phyloP scores from a whole-genome alignment of 208 protist genomes.

The Borovskyia barvae region DNA sequence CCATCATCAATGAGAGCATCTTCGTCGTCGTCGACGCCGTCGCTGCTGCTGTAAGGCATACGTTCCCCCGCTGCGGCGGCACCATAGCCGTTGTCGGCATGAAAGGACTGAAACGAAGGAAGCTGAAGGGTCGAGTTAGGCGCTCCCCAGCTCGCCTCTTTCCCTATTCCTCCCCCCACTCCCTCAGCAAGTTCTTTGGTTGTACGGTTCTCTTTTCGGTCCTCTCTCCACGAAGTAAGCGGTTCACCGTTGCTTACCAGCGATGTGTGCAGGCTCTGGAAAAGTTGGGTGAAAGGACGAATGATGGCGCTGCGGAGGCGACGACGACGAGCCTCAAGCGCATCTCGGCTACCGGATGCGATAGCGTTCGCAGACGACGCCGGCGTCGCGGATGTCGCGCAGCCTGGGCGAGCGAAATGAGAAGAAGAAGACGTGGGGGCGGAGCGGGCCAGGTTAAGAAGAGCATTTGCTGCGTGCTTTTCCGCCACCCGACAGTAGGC shows the following conservation, averaged over 20 bases:
- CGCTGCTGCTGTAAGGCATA: too few relatives aligned
- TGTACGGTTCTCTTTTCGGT: background rate
- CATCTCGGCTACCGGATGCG: constrained; percentile 10
- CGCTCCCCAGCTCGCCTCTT: background rate
- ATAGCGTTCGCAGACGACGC: background rate
- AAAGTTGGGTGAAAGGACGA: constrained; percentile 45
- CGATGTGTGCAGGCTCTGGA: constrained; percentile 47
- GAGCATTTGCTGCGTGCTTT: constrained; percentile 4
- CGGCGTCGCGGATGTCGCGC: background rate
- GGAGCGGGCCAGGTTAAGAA: too few relatives aligned
- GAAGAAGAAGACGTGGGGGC: too few relatives aligned
- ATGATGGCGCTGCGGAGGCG: constrained; percentile 50
- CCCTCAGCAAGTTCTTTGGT: too few relatives aligned
- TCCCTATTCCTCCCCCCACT: too few relatives aligned
- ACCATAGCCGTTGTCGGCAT: too few relatives aligned
- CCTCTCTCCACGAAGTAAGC: constrained; percentile 2
- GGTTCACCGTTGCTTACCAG: constrained; percentile 33
- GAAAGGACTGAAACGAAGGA: background rate
- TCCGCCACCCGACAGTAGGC: constrained; percentile 34
- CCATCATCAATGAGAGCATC: background rate
- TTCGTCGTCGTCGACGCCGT: background rate
- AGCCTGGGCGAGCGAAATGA: too few relatives aligned
- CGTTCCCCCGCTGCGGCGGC: too few relatives aligned
- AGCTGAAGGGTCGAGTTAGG: too few relatives aligned
- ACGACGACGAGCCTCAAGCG: constrained; percentile 24